Conservation (phyloP, 768 basidiomycete genomes). For the Agrocybe chaxingu region DNA sequence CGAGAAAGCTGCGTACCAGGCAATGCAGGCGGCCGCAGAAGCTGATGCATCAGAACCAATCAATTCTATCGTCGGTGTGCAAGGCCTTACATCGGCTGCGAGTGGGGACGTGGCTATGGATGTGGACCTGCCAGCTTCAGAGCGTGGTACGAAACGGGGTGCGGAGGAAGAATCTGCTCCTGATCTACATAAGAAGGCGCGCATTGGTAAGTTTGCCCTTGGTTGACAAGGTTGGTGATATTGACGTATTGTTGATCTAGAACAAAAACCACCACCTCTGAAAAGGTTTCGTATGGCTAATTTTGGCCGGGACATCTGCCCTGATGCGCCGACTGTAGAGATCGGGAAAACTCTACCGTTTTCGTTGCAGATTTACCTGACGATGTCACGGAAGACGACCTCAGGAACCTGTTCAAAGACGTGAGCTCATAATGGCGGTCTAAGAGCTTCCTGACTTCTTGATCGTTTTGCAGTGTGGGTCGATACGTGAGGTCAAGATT, state of each 20-base stretch:
- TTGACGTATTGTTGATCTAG: constrained; percentile 21
- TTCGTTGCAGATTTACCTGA: constrained; percentile 74
- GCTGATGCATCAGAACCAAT: constrained; percentile 34
- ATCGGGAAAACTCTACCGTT: constrained; percentile 93
- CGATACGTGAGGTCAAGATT: constrained; percentile 80
- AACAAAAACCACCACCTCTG: constrained; percentile 42
- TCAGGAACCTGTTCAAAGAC: constrained; percentile 80
- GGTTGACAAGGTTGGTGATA: background rate
- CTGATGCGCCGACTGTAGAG: constrained; percentile 42
- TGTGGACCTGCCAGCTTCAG: constrained; percentile 23
- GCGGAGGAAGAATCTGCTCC: constrained; percentile 49
- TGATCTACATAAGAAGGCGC: constrained; percentile 54
- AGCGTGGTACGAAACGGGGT: constrained; percentile 56
- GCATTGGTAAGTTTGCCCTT: constrained; percentile 43
- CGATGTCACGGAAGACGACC: constrained; percentile 57
- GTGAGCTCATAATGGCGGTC: constrained; percentile 37
- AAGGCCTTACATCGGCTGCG: background rate
- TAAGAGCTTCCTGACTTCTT: background rate
- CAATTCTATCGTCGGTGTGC: constrained; percentile 16
- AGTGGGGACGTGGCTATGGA: constrained; percentile 17
- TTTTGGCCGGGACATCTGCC: background rate
- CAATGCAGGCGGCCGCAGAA: constrained; percentile 42
- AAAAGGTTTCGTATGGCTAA: constrained; percentile 49
- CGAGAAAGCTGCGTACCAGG: constrained; percentile 51
- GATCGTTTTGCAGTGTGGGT: constrained; percentile 65